Conservation (phyloP, 345 rosid genomes). For the Eucalyptus grandis region DNA sequence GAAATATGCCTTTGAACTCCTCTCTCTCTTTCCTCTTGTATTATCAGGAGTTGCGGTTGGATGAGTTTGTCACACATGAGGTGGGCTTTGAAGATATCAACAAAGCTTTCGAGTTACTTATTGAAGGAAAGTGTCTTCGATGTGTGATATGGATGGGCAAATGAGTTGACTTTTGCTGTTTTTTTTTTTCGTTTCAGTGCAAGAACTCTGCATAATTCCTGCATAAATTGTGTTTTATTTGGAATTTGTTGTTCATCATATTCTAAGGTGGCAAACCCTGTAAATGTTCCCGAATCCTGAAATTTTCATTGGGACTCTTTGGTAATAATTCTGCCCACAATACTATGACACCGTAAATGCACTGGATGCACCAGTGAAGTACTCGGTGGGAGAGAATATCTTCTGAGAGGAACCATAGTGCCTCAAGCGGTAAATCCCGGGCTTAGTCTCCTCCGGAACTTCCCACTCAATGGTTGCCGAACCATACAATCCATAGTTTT, state of each 20-base stretch:
- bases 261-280: background rate
- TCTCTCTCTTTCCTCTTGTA: background rate
- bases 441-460: conserved; percentile 15
- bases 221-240: background rate
- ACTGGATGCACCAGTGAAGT: conserved; percentile 41
- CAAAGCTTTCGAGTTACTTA: conserved; percentile 51
- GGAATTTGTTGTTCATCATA: background rate
- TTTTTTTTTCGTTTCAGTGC: background rate
- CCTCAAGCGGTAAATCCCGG: conserved; percentile 32
- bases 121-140: conserved; percentile 49
- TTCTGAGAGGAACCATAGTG: conserved; percentile 39
- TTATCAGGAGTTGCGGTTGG: conserved; percentile 54
- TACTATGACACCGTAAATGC: conserved; percentile 23
- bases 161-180: background rate
- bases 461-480: conserved; percentile 41
- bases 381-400: conserved; percentile 11
- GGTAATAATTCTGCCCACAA: background rate
- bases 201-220: background rate
- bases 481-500: conserved; percentile 5
- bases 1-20: background rate
- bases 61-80: conserved; percentile 77
- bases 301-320: background rate
- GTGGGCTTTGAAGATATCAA: conserved; percentile 61
- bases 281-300: background rate
- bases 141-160: conserved; percentile 73